A percentile compares a stretch with the other conserved stretches of the same genome.
Evolutionary conservation across 2,329 filamentous ascomycete species (phyloP).

Genomic region (Verticillium longisporum): DNA sequence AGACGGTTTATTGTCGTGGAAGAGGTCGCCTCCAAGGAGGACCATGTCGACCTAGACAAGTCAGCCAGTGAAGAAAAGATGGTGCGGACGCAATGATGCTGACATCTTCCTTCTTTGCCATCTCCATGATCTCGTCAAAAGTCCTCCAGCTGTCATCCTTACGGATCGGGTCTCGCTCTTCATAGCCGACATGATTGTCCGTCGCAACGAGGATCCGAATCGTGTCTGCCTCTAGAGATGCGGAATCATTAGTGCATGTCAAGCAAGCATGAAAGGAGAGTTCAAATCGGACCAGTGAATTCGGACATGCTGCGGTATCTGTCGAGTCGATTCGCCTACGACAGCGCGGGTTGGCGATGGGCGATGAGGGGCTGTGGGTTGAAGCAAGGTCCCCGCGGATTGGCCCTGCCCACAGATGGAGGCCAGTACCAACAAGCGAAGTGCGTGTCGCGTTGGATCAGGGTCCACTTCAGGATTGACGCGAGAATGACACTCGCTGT

Average conservation of each 20-base stretch:
- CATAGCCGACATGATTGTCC: conserved; percentile 96
- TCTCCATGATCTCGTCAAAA: conserved; percentile 90
- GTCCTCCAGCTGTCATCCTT: conserved; percentile 95
- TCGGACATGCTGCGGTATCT: background rate
- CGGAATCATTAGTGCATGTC: background rate
- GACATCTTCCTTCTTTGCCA: conserved; percentile 78
- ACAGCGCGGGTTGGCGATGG: background rate
- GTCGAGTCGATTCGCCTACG: background rate
- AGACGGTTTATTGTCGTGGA: conserved; percentile 97
- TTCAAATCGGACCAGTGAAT: background rate
- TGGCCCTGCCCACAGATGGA: background rate
- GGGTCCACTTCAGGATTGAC: background rate
- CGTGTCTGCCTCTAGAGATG: conserved; percentile 57
- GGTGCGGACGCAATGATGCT: background rate
- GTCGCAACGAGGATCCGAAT: conserved; percentile 92
- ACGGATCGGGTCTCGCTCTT: conserved; percentile 84
- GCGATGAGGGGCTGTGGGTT: background rate
- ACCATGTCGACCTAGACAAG: conserved; percentile 78
- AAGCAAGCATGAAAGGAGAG: background rate
- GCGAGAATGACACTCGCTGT: background rate
- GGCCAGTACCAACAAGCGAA: background rate
- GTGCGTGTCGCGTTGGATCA: background rate
- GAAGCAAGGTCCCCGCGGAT: too few species aligned
- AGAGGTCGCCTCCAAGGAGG: conserved; percentile 86
- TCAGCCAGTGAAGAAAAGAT: background rate